phyloP scores from a whole-genome alignment of 148 eudicot genomes.

The Arctostaphylos glauca region DNA sequence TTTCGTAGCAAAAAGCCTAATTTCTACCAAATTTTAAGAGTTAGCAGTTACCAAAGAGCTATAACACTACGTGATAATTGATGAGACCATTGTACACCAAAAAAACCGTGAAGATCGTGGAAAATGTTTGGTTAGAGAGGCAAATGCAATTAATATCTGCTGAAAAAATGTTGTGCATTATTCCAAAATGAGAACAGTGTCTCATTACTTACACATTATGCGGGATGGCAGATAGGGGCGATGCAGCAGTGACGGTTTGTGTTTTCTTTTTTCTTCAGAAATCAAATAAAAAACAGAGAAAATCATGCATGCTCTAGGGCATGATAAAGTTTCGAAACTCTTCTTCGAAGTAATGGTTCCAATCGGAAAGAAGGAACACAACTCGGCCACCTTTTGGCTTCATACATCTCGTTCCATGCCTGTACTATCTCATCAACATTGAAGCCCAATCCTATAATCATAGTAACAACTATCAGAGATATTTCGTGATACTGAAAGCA shows the following conservation, averaged over 20 bases:
- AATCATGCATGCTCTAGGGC: constrained; percentile 69
- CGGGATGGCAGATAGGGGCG: background rate
- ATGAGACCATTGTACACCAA: background rate
- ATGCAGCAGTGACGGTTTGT: background rate
- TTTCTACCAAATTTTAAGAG: background rate
- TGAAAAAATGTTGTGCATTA: background rate
- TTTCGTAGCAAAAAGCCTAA: background rate
- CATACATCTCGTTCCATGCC: constrained; percentile 98
- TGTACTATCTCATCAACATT: constrained; percentile 95
- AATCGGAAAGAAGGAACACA: constrained; percentile 67
- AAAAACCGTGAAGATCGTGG: background rate
- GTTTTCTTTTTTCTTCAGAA: constrained; percentile 5
- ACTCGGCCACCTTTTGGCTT: constrained; percentile 76
- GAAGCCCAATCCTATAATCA: constrained; percentile 71
- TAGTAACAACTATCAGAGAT: constrained; percentile 19
- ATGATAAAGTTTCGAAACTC: constrained; percentile 72
- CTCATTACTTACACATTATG: constrained; percentile 16
- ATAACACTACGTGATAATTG: background rate
- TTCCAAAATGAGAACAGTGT: background rate
- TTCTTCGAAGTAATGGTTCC: constrained; percentile 79
- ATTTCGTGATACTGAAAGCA: background rate
- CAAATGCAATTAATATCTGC: background rate
- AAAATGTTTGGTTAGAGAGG: background rate
- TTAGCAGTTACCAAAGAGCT: background rate
- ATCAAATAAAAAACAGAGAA: background rate